Evolutionary conservation across 805 yeast species (phyloP), one percentile per base, ranked within the genome.

Genomic region (Priceomyces castillae): DNA sequence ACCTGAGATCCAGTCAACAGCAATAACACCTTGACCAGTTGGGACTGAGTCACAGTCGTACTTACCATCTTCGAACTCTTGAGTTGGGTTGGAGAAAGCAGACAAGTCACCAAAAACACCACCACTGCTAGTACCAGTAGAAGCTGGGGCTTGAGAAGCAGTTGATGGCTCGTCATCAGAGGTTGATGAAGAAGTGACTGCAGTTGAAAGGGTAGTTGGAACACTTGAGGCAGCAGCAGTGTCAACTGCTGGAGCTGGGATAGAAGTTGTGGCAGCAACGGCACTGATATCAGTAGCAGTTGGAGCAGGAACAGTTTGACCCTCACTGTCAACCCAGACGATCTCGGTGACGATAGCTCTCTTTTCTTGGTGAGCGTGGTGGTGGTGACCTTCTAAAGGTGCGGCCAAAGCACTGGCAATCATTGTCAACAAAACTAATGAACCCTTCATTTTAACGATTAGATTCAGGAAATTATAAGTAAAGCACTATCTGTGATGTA

Each of bases 1-100:
- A 31, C 84, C 86, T 39, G 48, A 62, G 61, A 40, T 63, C 67
- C 48, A 46, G 71, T 82, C 84, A 37, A 87, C 67, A 30, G 82
- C 56, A 56, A 84, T 68, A 31, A 82, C 86, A 72, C 90, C 90
- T 56, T 82, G 77, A 45, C 84, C 87, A n/a, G 81, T 67, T 58
- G 90, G 90, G 75, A 86, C 82, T 33, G 73, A 69, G 43, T 78
- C 72, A 74, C 95, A 86, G 41, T 74, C 62, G 61, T 81, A 69
- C 41, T 78, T 77, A 62, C 94, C 95, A 58, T 86, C 95, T 59
- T 73, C 70, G 62, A 85, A 84, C 46, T 69, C 66, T 42, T 62
- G 68, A 38, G 75, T 53, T 50, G 87, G 86, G 52, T 62, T 39
- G 18, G 33, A 12, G 70, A 71, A 86, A 47, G 75, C 65, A 30